phyloP scores from a whole-genome alignment of 495 filamentous ascomycete genomes.

The Neurospora discreta region DNA sequence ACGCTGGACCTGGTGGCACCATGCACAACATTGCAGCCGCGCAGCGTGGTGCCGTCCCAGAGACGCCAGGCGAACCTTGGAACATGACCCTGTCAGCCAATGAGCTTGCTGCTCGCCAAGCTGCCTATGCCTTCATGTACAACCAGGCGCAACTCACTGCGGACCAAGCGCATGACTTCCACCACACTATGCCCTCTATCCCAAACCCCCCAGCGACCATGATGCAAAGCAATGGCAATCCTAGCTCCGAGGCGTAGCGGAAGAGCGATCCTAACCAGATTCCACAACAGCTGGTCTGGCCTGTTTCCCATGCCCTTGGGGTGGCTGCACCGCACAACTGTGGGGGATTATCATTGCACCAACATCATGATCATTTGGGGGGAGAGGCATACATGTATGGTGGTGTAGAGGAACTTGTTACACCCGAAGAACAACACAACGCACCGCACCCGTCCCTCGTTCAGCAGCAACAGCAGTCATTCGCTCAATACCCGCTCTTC shows the following conservation, averaged over 20 bases:
- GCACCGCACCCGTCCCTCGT: not conserved
- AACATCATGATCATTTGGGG: not conserved
- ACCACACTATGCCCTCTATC: not conserved
- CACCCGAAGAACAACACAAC: not conserved
- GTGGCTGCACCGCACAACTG: not conserved
- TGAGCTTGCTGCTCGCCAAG: not conserved
- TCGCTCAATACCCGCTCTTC: not conserved
- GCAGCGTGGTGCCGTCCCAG: not conserved
- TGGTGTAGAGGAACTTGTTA: not conserved
- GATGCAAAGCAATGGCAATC: not conserved
- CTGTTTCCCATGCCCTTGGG: not conserved
- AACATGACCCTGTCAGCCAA: not conserved
- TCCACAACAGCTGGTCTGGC: not conserved
- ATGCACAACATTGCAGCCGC: not conserved
- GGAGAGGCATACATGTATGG: not conserved
- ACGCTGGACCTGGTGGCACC: not conserved
- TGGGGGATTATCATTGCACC: not conserved
- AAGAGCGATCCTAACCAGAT: not conserved
- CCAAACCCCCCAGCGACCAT: not conserved
- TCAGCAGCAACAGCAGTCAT: not conserved
- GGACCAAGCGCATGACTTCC: not conserved
- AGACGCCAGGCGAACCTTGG: not conserved
- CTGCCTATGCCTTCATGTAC: fast-evolving
- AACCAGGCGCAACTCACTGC: not conserved
- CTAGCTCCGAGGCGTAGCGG: not conserved